phyloP scores from a whole-genome alignment of 75 land plant genomes.

The Pinus albicaulis region DNA sequence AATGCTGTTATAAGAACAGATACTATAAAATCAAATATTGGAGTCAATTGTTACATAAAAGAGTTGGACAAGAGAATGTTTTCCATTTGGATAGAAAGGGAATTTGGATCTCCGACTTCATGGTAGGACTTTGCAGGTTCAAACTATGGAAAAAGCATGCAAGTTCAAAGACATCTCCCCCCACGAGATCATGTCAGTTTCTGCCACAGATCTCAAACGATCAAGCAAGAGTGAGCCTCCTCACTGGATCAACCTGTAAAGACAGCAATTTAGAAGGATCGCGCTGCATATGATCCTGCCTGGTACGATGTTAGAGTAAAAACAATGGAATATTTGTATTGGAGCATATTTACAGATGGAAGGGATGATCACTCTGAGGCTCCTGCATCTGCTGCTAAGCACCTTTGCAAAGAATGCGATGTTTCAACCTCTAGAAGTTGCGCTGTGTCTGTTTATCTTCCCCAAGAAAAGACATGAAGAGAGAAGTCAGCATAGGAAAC shows the following conservation, averaged over 20 bases:
- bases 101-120: no score
- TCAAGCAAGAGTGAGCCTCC: slow-evolving; percentile 87
- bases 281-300: slow-evolving; percentile 73
- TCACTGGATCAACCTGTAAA: slow-evolving; percentile 71
- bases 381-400: no score
- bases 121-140: no score
- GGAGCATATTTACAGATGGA: no score
- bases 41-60: no score
- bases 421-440: slow-evolving; percentile 13
- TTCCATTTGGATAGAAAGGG: no score
- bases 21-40: background rate
- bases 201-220: slow-evolving; percentile 81
- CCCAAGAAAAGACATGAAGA: slow-evolving; percentile 40
- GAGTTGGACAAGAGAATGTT: no score
- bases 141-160: slow-evolving; percentile 38
- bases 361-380: no score
- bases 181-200: slow-evolving; percentile 82
- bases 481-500: slow-evolving; percentile 25
- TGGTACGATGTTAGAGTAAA: slow-evolving; percentile 73
- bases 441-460: slow-evolving; percentile 28
- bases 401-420: no score
- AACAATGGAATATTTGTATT: no score
- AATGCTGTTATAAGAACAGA: background rate
- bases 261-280: slow-evolving; percentile 67
- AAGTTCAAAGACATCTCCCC: slow-evolving; percentile 74